Evolutionary conservation across 2,329 filamentous ascomycete species (phyloP), one percentile per base, ranked within the genome.

Genomic region (Sphaerulina musiva): DNA sequence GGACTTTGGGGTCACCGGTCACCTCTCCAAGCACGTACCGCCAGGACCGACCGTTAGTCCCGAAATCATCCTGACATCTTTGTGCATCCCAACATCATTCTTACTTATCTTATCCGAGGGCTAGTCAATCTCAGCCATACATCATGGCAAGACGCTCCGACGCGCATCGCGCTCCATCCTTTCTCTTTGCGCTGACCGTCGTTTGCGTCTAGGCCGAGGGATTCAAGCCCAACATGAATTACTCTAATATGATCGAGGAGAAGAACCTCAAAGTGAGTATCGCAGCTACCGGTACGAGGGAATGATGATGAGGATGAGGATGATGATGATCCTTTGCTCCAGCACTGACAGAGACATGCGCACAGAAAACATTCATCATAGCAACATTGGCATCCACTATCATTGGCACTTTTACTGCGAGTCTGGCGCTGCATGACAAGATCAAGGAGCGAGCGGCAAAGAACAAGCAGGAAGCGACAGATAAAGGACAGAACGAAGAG

Each of bases 191-290:
- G 46, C 51, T 51, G 47, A 45, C 46, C 36, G 39, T 48, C 47
- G 43, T 29, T 17, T 31, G 26, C 53, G 26, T 26, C 26, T 50
- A 56, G 54, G 50, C 42, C 42, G 54, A 38, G 4, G 46, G n/a
- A 46, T 46, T 32, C 32, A 56, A 56, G 54, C 56, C 61, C 61
- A 69, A 56, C 50, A 74, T 73, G 71, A 73, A 73, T 56, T 73
- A 73, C 66, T 64, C 71, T 59, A 72, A 72, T 61, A 72, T 72
- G 71, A 73, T 73, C 52, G 71, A 73, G 65, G 72, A 73, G 65
- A 71, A 72, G 59, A 73, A 72, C 54, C 69, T 73, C 62, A 73
- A 73, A 70, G 60, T 60, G 42, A 46, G 58, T 46, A 38, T 2
- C 26, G 26, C 26, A 26, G 26, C 26, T 26, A 26, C 26, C 4